Evolutionary conservation across 257 asterid genomes (phyloP), one percentile per base, ranked within the genome.

Genomic region (Ballota nigra): DNA sequence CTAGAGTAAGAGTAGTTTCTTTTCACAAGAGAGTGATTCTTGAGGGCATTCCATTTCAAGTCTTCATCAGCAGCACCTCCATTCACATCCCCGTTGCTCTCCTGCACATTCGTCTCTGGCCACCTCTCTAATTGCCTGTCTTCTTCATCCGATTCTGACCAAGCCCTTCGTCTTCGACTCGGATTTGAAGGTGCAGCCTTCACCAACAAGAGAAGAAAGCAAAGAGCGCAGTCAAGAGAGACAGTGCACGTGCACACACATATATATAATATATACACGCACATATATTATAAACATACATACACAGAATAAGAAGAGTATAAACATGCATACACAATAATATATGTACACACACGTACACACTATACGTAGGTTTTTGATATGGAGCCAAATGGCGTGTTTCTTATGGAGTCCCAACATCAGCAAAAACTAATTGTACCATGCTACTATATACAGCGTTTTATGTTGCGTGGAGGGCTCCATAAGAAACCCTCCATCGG

Each of bases 81-180:
- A 41, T 77, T 69, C 24, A 3, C 85, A 73, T 86, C 89, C 76
- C 80, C 83, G 9, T 85, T 92, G 68, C 87, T 86, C 72, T 75
- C 83, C 72, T 85, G 86, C 87, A 73, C 76, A 26, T 78, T 77
- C 0, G 70, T 59, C 74, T 80, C 83, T 5, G 68, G 55, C 68
- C 74, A 85, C 84, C 72, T 77, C 80, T 73, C 84, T 72, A 75
- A 57, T 45, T 87, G 82, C 82, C 80, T 91, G 0, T 76, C 85
- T 3, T 90, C 98, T 66, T 88, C 96, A 40, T 92, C 98, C 13
- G 98, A 92, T 69, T 89, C 98, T 60, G 98, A 90, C 88, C 81
- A 88, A 8, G 85, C 95, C 73, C 84, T 83, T 75, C 85, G 85
- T 68, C 87, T 81, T 63, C 91, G 80, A 73, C 63, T 80, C 26